Base-by-base conservation (phyloP, 176 grass and related monocot species). In the Elymus sibiricus region DNA sequence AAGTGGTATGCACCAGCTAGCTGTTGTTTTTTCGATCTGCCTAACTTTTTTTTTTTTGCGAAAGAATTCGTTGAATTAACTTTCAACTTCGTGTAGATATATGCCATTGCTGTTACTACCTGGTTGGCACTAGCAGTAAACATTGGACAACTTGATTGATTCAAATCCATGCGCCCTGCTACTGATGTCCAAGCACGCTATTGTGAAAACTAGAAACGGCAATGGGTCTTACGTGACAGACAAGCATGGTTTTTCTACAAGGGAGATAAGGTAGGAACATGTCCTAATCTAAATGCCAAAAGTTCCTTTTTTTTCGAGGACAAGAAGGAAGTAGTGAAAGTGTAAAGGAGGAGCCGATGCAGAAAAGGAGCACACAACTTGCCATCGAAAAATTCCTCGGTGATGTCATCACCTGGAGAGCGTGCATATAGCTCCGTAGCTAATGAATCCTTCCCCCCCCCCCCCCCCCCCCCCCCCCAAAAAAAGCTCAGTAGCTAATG, bases 311-410 rank as follows among this genome's bases (percentile, higher is more conserved):
- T 28, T 61, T 12, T 69, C 21, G 19, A 78, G 63, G 29, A 53
- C 83, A 17, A 55, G 40, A 34, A 56, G 1, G 13, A 37, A n/a
- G 62, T 55, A 76, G 70, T 72, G 59, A 24, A 31, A 55, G 69
- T 75, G 76, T 43, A 79, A 72, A 65, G 74, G 64, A 38, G 22
- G 29, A 65, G 49, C 67, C 37, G 72, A 88, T 67, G 70, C 43
- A 67, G 71, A 58, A 88, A 82, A 70, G 64, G 51, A 72, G n/a
- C 74, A 3, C 17, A 42, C 88, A 74, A 83, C 62, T 86, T 64
- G 56, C 17, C 29, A 25, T 32, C 49, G 39, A 71, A 27, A 27
- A 31, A 47, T 34, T 19, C 16, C 42, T 83, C 25, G 28, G 25
- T 11, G 4, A 43, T 73, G 40, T 46, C 65, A 37, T 79, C 44